These are phyloP conservation scores for Vanrija humicola DNA, from an alignment of 1,284 basidiomycete genomes.

Conservation along the genomic window DNA sequence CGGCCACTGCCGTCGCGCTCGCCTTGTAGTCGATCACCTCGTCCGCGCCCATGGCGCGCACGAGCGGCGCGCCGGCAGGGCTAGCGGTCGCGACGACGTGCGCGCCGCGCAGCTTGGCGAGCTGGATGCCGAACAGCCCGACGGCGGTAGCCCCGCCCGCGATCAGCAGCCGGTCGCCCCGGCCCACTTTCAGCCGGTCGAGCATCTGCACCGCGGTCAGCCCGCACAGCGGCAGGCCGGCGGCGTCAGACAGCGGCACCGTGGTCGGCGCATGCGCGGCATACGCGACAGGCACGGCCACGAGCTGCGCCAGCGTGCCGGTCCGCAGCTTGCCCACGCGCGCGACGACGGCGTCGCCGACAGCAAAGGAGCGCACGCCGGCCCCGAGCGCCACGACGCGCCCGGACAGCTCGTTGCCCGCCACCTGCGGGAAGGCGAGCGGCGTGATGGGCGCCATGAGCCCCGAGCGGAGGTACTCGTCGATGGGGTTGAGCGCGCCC, in stretches of 20 bases:
- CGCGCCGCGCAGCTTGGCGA: constrained; percentile 51
- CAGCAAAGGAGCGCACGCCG: constrained; percentile 8
- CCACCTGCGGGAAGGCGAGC: constrained; percentile 3
- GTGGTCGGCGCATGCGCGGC: constrained; percentile 13
- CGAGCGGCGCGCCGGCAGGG: constrained; percentile 47
- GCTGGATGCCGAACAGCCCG: constrained; percentile 52
- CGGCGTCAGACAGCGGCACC: constrained; percentile 12
- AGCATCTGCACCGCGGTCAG: constrained; percentile 20
- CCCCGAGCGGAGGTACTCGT: constrained; percentile 23
- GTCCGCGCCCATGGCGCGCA: constrained; percentile 51
- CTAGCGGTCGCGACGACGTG: constrained; percentile 51
- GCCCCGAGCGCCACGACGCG: constrained; percentile 45
- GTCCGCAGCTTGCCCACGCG: constrained; percentile 46
- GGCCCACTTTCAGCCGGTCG: constrained; percentile 14
- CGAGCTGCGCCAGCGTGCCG: constrained; percentile 50
- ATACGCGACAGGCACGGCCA: constrained; percentile 17
- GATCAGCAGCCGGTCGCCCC: constrained; percentile 41
- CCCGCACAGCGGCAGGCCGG: constrained; percentile 20
- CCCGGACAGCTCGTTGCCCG: constrained; percentile 49
- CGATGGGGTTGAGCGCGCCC: constrained; percentile 35
- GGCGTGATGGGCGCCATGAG: constrained; percentile 22
- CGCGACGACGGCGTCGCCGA: constrained; percentile 54
- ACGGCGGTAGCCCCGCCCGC: constrained; percentile 52
- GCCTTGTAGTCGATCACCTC: constrained; percentile 44
- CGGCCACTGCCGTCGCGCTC: constrained; percentile 1